Base-by-base conservation (phyloP, 2,329 filamentous ascomycete species). In the Escovopsis sp. region DNA sequence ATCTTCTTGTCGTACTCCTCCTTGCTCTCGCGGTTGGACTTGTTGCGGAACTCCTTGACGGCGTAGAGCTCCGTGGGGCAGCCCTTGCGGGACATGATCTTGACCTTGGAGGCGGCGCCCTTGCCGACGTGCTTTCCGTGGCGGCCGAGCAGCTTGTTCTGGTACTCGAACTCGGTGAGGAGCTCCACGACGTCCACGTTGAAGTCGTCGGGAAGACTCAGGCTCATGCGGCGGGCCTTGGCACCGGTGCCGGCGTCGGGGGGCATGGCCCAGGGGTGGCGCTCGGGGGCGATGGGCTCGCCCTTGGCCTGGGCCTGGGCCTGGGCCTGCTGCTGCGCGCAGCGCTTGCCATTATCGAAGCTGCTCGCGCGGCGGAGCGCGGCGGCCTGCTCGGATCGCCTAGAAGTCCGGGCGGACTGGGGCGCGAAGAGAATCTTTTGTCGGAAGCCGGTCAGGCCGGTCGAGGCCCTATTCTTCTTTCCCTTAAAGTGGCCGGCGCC, bases 1-100 rank as follows among this genome's bases (percentile, higher is more conserved):
- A 94, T 84, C 67, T 93, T 91, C 62, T 85, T 81, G 50, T 84
- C 75, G 59, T 93, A 93, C 40, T 91, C 84, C 28, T 77, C 72
- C 47, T 75, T 68, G 9, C 73, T 77, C 57, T 94, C 86, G 35
- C 72, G 69, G 32, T 72, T 69, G 33, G 77, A 77, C 59, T 83
- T 82, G 49, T 75, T 73, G 10, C 85, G 77, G 59, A 93, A 94
- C 55, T 91, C 84, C 64, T 94, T 94, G 51, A 93, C 85, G 0
- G 87, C 87, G 50, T 82, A 88, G 7, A 86, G 62, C 53, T 85
- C 79, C 34, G 67, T 68, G 5, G 70, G 64, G 45, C 65, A 72
- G 30, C 77, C 79, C 58, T 81, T 85, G 48, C 80, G 74, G 44
- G 69, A 70, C 83, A 94, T 91, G 46, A 89, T 70, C 32, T 77